Evolutionary conservation across 306 rosid genomes (phyloP), one percentile per base, ranked within the genome.

Genomic region (Glycine soja): DNA sequence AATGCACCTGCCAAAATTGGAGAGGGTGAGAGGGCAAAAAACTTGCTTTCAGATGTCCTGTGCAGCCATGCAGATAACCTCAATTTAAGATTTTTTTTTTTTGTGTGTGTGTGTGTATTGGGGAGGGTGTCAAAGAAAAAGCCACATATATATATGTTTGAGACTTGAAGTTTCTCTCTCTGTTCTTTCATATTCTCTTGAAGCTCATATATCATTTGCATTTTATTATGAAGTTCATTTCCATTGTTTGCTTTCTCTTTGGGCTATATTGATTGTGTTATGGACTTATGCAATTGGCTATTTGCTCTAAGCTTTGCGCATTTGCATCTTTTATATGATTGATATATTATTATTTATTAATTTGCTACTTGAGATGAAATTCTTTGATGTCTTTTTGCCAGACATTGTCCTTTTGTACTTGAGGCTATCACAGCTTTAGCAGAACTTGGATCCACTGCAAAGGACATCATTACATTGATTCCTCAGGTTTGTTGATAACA

Each of bases 361-460:
- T 70, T 58, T 47, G 6, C 42, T 45, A 19, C 34, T 58, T 84
- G 63, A 18, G 65, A 62, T 78, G 78, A 46, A 51, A 66, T 80
- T 80, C 66, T 69, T 65, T 63, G 53, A 24, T 74, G 46, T 85
- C 77, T 79, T 84, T 77, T 69, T 79, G 64, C 81, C 93, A 96
- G 99, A 85, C 92, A 90, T 34, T 92, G 97, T 72, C 99, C 99
- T 15, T 96, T 54, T 83, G 79, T 92, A 76, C 85, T 96, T 42
- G 99, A 96, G 86, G 99, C 97, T 50, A 85, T 92, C 73, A 82
- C 81, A 70, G 98, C 98, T 75, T 92, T 96, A 82, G 90, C 99
- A 57, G 99, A 93, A 86, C 77, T 96, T 65, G 97, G 97, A 76
- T 88, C 88, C 76, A 56, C 93, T 43, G 89, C 90, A 80, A 93